phyloP scores from a whole-genome alignment of 164 flowering plant species.

The Annona squamosa region DNA sequence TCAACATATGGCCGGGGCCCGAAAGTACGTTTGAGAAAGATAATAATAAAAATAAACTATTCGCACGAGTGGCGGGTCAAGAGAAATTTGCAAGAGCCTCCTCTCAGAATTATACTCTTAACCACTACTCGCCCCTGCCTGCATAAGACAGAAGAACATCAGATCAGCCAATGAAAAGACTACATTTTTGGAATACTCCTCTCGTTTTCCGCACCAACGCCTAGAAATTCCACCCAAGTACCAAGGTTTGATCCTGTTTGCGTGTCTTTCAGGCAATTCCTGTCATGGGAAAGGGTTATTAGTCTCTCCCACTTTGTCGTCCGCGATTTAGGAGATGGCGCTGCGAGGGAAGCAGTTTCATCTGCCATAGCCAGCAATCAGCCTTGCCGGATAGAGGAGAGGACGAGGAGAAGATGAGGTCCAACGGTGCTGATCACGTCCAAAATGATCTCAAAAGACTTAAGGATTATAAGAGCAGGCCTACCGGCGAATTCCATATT shows the following conservation, averaged over 20 bases:
- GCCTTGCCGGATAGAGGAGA: constrained; percentile 1
- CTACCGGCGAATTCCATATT: not conserved
- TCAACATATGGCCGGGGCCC: too few species aligned
- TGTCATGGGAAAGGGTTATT: not conserved
- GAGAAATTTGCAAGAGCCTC: too few species aligned
- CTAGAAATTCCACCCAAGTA: not conserved
- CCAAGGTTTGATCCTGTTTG: not conserved
- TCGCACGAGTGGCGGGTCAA: too few species aligned
- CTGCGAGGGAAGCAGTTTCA: not conserved
- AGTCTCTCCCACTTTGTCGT: not conserved
- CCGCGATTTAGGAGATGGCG: not conserved
- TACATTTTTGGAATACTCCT: not conserved
- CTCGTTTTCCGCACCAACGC: not conserved
- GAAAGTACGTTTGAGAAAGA: too few species aligned
- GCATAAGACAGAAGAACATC: too few species aligned
- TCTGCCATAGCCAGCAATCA: not conserved
- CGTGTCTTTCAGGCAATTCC: not conserved
- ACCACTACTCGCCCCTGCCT: too few species aligned
- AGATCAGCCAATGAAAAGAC: too few species aligned
- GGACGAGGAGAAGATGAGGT: not conserved
- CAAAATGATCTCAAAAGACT: not conserved
- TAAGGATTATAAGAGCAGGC: not conserved
- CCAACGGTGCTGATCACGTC: not conserved
- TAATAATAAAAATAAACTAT: too few species aligned
- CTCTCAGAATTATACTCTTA: too few species aligned